Conservation (phyloP, 2,329 filamentous ascomycete species). For the Botrytis deweyae region DNA sequence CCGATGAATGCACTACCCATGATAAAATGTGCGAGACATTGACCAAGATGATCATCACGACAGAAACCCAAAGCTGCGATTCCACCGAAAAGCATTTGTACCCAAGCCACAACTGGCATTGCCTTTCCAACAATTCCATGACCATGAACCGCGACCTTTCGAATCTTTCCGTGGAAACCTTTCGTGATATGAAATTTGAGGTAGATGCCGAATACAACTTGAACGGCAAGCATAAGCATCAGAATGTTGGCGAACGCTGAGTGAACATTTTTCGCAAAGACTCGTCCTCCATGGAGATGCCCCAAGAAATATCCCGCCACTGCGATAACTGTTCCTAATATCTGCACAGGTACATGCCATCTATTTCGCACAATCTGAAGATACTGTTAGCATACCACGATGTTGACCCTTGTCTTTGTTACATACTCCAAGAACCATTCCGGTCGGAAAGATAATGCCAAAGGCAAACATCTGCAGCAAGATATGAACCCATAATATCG, state of each 20-base stretch:
- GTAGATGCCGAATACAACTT: slow-evolving; percentile 81
- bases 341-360: slow-evolving; percentile 92
- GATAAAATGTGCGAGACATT: slow-evolving; percentile 96
- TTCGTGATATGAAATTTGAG: slow-evolving; percentile 85
- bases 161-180: slow-evolving; percentile 76
- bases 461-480: slow-evolving; percentile 83
- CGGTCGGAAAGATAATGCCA: slow-evolving; percentile 87
- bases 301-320: slow-evolving; percentile 87
- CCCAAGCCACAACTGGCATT: slow-evolving; percentile 84
- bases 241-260: slow-evolving; percentile 75
- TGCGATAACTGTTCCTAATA: slow-evolving; percentile 70
- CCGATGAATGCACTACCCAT: slow-evolving; percentile 97
- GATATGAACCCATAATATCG: slow-evolving; percentile 91
- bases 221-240: slow-evolving; percentile 74
- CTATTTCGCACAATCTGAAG: slow-evolving; percentile 78
- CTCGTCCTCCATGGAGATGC: slow-evolving; percentile 83
- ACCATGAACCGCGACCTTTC: slow-evolving; percentile 66
- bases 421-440: slow-evolving; percentile 90
- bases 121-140: slow-evolving; percentile 84
- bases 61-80: slow-evolving; percentile 93
- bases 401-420: background rate
- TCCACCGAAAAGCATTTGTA: slow-evolving; percentile 93
- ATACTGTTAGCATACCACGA: slow-evolving; percentile 13
- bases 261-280: slow-evolving; percentile 82
- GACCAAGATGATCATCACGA: slow-evolving; percentile 83